Base-by-base conservation (phyloP, 2,329 filamentous ascomycete genomes). In the Trichoderma endophyticum region DNA sequence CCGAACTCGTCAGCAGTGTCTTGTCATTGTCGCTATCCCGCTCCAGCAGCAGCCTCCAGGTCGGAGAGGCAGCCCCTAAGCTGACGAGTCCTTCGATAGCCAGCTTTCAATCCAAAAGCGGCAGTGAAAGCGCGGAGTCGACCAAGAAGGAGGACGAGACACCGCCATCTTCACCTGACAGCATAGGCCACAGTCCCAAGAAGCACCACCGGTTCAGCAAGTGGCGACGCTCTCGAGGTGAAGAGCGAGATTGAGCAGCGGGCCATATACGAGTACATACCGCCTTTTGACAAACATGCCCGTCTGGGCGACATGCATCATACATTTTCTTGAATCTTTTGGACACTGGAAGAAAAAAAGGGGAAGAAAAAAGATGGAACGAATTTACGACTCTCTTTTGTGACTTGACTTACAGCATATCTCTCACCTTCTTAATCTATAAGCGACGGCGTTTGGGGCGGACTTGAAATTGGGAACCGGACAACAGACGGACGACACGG, bases 21-120 rank as follows among this genome's bases (percentile, higher is more conserved):
- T 75, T 81, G 61, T 83, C 81, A 3, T 77, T 82, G 48, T 78
- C 80, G 63, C 74, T 77, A 48, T 71, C 76, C 57, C 76, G 78
- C 57, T 75, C 77, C 14, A 51, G 32, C 36, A 51, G 32, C 34
- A 76, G 78, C 21, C 28, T 62, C 14, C 75, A 72, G 64, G 73
- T 76, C 60, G 75, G 73, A n/a, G 73, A 76, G 9, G 34, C 24
- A 24, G 76, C 74, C 56, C 73, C 74, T 34, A 77, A 74, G 64
- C 62, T 74, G 21, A 56, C 71, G 61, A 80, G 76, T 68, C 73
- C 74, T 12, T 80, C 79, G n/a, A 75, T 75, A 3, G 80, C 79
- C 65, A 74, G 79, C 28, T 78, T 76, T 15, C 74, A 77, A 28
- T 81, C 79, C 56, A 84, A 81, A 71, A 82, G 84, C 61, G 81